Base-by-base conservation (phyloP, 164 flowering plant genomes). In the Stephania cephalantha region DNA sequence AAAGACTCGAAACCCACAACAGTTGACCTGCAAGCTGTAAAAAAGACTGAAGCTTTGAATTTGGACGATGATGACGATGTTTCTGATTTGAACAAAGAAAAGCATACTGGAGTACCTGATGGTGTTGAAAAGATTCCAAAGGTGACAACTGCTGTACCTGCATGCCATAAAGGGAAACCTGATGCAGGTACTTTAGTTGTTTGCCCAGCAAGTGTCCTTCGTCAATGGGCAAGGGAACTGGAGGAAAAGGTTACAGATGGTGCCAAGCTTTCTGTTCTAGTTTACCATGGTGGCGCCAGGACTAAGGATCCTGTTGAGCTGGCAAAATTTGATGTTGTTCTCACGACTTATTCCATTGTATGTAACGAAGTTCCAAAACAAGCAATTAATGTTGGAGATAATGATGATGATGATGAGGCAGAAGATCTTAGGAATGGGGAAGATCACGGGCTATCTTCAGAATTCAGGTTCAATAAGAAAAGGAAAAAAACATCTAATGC, bases 311-410 rank as follows among this genome's bases (percentile, higher is more conserved):
- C 94, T 79, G 76, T 69, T 80, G 90, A 86, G 80, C 76, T 96
- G 76, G 97, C 97, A 6, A 89, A 83, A 67, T 89, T 86, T 89
- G 99, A 96, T 85, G 97, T 90, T 71, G 97, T 96, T 81, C 83
- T 96, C 69, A 96, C 99, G 7, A 96, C 99, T 75, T 96, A 92
- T 81, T 77, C 98, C 46, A 88, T 96, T 85, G 97, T 96, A 35
- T 81, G 90, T 66, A 90, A 87, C 81, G 99, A 96, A 86, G 97
- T 96, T 77, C 99, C 98, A n/a, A 96, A 92, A 80, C 95, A 87
- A 75, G 89, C 97, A 73, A 35, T 69, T 88, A 71, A 90, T 82
- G 42, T 35, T 35, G 42, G 42, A 35, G 42, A 35, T 31, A 31
- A 31, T 76, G 97, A 90, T 73, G 96, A 93, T 70, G 97, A 93